Percentiles rank a stretch among this genome's conserved stretches.
phyloP scores from a whole-genome alignment of 306 rosid species.

The Hylodesmum podocarpum region DNA sequence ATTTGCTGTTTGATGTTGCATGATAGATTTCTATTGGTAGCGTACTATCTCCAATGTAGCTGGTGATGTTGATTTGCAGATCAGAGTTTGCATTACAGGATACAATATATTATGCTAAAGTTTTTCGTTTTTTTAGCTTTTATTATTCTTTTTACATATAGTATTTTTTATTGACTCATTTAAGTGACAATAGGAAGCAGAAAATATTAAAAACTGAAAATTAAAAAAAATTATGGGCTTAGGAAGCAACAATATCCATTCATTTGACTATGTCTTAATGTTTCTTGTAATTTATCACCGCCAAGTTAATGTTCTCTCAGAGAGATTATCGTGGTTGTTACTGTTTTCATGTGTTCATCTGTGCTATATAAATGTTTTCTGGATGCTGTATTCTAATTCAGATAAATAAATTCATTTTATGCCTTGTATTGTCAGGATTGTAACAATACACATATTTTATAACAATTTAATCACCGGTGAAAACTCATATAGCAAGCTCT shows the following conservation, averaged over 20 bases:
- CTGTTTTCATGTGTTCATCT: background rate
- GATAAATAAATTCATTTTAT: slow-evolving; percentile 22
- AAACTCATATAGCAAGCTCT: slow-evolving; percentile 72
- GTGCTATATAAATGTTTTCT: background rate
- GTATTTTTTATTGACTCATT: background rate
- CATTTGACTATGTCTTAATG: background rate
- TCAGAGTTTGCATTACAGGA: background rate
- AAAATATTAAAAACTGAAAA: background rate
- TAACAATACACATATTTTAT: slow-evolving; percentile 59
- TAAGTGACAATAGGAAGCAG: slow-evolving; percentile 10
- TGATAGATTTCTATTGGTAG: slow-evolving; percentile 3
- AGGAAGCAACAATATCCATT: background rate
- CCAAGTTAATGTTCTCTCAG: background rate
- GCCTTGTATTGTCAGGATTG: slow-evolving; percentile 56
- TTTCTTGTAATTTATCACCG: background rate
- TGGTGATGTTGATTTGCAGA: background rate
- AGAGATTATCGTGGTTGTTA: background rate
- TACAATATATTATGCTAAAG: background rate
- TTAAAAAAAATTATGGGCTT: background rate
- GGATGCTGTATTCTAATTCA: slow-evolving; percentile 10
- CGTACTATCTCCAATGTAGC: background rate
- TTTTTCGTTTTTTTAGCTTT: background rate
- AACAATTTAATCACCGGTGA: slow-evolving; percentile 72
- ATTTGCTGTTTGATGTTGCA: slow-evolving; percentile 9
- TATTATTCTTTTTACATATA: background rate